A percentile compares a stretch with the other conserved stretches of the same genome.
Conservation (phyloP, 2,329 filamentous ascomycete genomes). For the Metarhizium brunneum region DNA sequence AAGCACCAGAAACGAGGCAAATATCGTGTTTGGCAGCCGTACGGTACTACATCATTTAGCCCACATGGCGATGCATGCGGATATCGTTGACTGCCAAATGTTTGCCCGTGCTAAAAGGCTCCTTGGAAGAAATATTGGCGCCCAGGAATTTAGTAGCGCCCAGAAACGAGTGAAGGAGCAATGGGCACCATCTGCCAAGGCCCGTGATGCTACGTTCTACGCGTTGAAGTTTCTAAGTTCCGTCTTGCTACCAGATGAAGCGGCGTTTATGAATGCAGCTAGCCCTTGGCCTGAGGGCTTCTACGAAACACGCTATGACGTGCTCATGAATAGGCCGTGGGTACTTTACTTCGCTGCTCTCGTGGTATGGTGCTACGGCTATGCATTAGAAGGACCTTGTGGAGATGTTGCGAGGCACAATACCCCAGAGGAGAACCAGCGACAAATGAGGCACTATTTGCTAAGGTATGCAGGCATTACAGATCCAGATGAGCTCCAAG, state of each 20-base stretch:
- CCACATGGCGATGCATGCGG: conserved; percentile 96
- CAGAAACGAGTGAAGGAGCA: conserved; percentile 75
- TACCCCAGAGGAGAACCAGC: conserved; percentile 56
- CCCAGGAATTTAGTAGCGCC: conserved; percentile 70
- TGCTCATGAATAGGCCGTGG: conserved; percentile 86
- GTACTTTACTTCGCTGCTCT: conserved; percentile 88
- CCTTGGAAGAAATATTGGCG: conserved; percentile 75
- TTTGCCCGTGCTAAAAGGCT: conserved; percentile 82
- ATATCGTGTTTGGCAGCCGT: conserved; percentile 70
- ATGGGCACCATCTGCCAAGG: conserved; percentile 84
- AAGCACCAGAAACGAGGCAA: conserved; percentile 49
- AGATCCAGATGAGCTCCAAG: conserved; percentile 68
- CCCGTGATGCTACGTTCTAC: conserved; percentile 86
- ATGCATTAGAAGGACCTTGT: conserved; percentile 75
- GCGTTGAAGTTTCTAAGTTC: conserved; percentile 80
- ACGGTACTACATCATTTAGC: conserved; percentile 88
- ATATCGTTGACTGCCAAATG: conserved; percentile 95
- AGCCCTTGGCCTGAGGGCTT: conserved; percentile 19
- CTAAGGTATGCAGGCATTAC: conserved; percentile 59
- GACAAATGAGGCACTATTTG: conserved; percentile 74
- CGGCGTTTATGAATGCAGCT: conserved; percentile 27
- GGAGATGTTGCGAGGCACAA: conserved; percentile 40
- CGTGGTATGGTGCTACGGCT: conserved; percentile 93
- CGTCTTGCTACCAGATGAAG: conserved; percentile 56
- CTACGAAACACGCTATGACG: conserved; percentile 82